Evolutionary conservation across 2,329 filamentous ascomycete genomes (phyloP).

Genomic region (Neofusicoccum sp.): DNA sequence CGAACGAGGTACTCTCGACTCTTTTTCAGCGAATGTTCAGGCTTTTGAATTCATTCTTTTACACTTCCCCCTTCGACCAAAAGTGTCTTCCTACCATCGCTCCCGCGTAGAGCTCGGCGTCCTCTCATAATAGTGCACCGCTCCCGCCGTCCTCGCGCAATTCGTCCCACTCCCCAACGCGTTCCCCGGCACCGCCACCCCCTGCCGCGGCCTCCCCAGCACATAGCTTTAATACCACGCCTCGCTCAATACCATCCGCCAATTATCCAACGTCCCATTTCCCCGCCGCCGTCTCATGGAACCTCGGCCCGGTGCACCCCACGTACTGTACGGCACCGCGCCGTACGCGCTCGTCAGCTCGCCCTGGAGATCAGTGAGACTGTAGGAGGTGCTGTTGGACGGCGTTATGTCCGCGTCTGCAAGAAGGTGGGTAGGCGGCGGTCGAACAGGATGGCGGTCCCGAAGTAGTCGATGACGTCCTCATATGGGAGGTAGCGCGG

Average conservation of each 20-base stretch:
- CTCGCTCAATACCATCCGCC: slow-evolving; percentile 61
- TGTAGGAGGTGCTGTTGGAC: slow-evolving; percentile 61
- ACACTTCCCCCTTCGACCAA: background rate
- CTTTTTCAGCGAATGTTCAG: background rate
- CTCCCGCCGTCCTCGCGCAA: slow-evolving; percentile 58
- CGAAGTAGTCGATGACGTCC: slow-evolving; percentile 66
- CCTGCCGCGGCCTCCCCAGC: slow-evolving; percentile 58
- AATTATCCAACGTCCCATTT: slow-evolving; percentile 56
- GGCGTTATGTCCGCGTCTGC: slow-evolving; percentile 56
- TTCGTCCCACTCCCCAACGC: slow-evolving; percentile 49
- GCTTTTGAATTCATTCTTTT: background rate
- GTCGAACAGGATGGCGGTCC: slow-evolving; percentile 62
- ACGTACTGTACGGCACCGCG: slow-evolving; percentile 57
- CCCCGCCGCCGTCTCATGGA: slow-evolving; percentile 63
- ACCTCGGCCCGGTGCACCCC: slow-evolving; percentile 63
- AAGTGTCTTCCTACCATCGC: background rate
- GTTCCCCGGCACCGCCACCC: slow-evolving; percentile 51
- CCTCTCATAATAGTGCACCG: slow-evolving; percentile 59
- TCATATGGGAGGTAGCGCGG: slow-evolving; percentile 58
- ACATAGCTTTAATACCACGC: slow-evolving; percentile 70
- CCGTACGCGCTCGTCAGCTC: slow-evolving; percentile 56
- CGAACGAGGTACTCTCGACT: background rate
- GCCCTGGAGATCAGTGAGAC: slow-evolving; percentile 54
- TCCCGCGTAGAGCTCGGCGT: slow-evolving; percentile 27
- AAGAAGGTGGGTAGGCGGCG: slow-evolving; percentile 63